phyloP scores from a whole-genome alignment of 352 stramenopile species.

The Phytophthora litchii region DNA sequence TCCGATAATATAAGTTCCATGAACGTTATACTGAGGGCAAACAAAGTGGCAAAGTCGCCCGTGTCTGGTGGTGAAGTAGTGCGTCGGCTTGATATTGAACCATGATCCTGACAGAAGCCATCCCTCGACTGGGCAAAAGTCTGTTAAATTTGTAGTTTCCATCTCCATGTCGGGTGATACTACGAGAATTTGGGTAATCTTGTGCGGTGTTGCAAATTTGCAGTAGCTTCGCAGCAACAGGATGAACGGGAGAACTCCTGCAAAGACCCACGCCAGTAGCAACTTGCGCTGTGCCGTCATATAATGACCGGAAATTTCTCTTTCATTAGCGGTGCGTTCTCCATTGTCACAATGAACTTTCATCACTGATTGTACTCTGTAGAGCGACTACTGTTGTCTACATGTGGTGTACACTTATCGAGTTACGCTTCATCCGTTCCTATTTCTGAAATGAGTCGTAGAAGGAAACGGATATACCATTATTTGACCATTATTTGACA shows the following conservation, averaged over 20 bases:
- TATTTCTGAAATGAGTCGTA: not conserved
- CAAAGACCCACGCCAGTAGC: constrained; percentile 12
- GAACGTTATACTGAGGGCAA: constrained; percentile 34
- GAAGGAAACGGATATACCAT: constrained; percentile 8
- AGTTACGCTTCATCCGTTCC: not conserved
- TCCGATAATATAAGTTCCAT: constrained; percentile 26
- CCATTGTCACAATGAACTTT: constrained; percentile 6
- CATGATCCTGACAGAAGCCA: constrained; percentile 10
- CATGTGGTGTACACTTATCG: not conserved
- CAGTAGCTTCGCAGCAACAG: constrained; percentile 22
- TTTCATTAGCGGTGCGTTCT: not conserved
- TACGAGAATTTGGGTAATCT: constrained; percentile 19
- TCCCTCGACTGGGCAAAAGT: not conserved
- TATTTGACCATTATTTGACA: not conserved
- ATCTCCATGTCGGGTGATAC: constrained; percentile 1
- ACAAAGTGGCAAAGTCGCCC: constrained; percentile 25
- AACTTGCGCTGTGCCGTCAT: constrained; percentile 13
- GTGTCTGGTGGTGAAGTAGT: constrained; percentile 15
- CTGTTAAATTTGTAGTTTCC: constrained; percentile 8
- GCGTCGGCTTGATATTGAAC: constrained; percentile 24
- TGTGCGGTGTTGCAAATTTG: constrained; percentile 18
- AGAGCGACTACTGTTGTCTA: not conserved
- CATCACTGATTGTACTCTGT: not conserved
- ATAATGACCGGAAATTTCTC: not conserved
- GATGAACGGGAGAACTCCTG: constrained; percentile 20